Evolutionary conservation across 1,139 yeast genomes (phyloP), one percentile per base, ranked within the genome.

Genomic region (Blastobotrys indianensis): DNA sequence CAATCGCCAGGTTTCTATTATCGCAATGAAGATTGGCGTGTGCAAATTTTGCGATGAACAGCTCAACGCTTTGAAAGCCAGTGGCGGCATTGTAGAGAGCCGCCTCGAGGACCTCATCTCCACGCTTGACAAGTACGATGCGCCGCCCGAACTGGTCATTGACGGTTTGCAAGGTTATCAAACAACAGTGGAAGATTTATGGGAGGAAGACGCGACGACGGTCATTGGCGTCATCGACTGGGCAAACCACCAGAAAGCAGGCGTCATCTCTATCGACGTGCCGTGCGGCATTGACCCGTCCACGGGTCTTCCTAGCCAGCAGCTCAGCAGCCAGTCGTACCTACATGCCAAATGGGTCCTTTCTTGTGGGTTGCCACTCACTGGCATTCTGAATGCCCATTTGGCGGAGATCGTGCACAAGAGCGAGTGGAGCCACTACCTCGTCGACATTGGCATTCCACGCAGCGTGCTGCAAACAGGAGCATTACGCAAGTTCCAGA

Each of bases 211-310:
- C 48, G 65, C 75, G 28, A 60, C 67, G 28, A 64, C 65, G 4
- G 75, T 77, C n/a, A 55, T 59, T 7, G 60, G 66, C n/a, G 57
- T 83, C 20, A 73, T 85, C 28, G 66, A 66, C 13, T 88, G 96
- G 95, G 77, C 85, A 51, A 69, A 68, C 42, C 75, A 75, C n/a
- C 52, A 53, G 61, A 67, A 68, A 39, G 67, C 74, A 7, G 75
- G 77, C 41, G 67, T 81, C 11, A 68, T 85, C 69, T 83, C 95
- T 0, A 63, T 88, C 25, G 95, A 87, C 58, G 77, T 85, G 31
- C 94, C 95, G 2, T 76, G 90, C 0, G 96, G 96, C 6, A 71
- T 85, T 37, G 95, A 87, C 59, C 83, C 94, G 7, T 86, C 94
- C 3, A 80, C 94, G 0, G 96, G 95, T 7, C 73, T 80, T 4